Evolutionary conservation across 345 rosid genomes (phyloP), one percentile per base, ranked within the genome.

Genomic region (Alliaria petiolata): DNA sequence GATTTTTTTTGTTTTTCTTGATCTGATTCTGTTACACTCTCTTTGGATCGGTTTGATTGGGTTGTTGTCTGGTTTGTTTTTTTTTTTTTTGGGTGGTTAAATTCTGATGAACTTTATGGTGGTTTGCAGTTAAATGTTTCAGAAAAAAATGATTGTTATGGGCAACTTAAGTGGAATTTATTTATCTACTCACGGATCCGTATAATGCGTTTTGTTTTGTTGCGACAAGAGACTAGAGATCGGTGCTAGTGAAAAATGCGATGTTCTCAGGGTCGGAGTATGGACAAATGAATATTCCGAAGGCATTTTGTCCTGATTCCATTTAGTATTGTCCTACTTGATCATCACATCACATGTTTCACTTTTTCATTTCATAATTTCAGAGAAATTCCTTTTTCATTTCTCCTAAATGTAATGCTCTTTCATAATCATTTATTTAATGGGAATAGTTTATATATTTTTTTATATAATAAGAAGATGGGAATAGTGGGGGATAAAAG

Each of bases 251-350:
- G 35, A 46, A 73, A n/a, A 65, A 58, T 74, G 78, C 17, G n/a
- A 65, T 65, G 72, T 74, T 74, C 45, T 49, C 11, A 16, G 14
- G 34, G 20, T 65, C 52, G 61, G 61, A 57, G 38, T 74, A 65
- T 73, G 72, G 72, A 74, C 77, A 74, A 74, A 65, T 65, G 77
- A 57, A 74, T 74, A 66, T 57, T 65, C 71, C 72, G 78, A 74
- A 57, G 28, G 9, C 72, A 33, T 65, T 65, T 74, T 74, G 77
- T 49, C 54, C 22, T 57, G 72, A 47, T 57, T 10, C 60, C 43
- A 19, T 57, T 65, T 35, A 4, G 60, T 39, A n/a, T 38, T 70
- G 52, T 40, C 71, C 71, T 65, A 65, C 71, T 35, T 73, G 66
- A 63, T 72, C 45, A 73, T 73, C 66, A 73, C 66, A 65, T 57